A percentile compares a stretch with the other conserved stretches of the same genome.
Evolutionary conservation across 257 asterid species (phyloP).

Genomic region (Nyctanthes arbortristis): DNA sequence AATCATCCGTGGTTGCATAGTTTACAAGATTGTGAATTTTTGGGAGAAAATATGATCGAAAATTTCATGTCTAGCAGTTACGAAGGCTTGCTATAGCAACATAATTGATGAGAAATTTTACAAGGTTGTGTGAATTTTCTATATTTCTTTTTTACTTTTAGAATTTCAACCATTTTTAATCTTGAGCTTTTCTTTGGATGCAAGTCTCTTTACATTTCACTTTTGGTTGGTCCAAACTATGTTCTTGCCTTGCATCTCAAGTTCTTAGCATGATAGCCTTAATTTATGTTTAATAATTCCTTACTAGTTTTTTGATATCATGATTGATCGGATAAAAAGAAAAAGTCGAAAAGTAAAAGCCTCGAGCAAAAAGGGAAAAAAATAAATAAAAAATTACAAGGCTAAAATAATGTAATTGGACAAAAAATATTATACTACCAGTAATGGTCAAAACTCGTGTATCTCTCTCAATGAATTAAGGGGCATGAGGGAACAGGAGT

Average conservation of each 20-base stretch:
- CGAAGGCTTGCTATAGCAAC: constrained; percentile 4
- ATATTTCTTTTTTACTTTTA: not conserved
- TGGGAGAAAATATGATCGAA: not conserved
- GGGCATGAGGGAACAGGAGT: not conserved
- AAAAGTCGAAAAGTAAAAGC: no score
- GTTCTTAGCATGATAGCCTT: not conserved
- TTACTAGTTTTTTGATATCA: no score
- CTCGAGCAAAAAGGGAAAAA: no score
- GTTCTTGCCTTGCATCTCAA: constrained; percentile 25
- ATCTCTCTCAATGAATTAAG: not conserved
- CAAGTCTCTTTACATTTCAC: not conserved
- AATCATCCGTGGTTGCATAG: constrained; percentile 3
- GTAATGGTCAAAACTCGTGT: no score
- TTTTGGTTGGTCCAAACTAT: constrained; percentile 1
- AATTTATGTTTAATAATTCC: no score
- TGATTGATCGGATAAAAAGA: not conserved
- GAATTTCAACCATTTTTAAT: not conserved
- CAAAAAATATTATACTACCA: no score
- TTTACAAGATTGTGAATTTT: constrained; percentile 1
- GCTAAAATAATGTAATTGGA: no score
- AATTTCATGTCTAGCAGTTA: not conserved
- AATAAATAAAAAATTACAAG: no score
- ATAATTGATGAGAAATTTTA: not conserved
- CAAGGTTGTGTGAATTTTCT: not conserved
- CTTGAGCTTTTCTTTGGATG: not conserved